A percentile compares a stretch with the other conserved stretches of the same genome.
Evolutionary conservation across 176 grass and related monocot genomes (phyloP).

Genomic region (Cenchrus fungigraminus): DNA sequence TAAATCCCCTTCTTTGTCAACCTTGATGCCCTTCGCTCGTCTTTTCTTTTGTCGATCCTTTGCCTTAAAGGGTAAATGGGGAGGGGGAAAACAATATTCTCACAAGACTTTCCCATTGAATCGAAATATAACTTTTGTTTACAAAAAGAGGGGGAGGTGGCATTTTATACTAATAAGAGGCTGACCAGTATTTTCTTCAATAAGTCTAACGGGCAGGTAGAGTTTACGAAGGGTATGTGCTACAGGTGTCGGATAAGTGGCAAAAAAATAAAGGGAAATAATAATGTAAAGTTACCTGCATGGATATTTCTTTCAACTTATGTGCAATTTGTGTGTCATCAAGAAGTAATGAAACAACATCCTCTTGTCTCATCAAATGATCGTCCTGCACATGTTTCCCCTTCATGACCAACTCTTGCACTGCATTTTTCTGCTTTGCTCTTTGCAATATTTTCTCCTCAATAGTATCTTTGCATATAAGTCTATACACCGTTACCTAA

Average conservation of each 20-base stretch:
- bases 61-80: conserved; percentile 55
- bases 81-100: neutral
- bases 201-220: neutral
- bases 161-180: neutral
- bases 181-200: neutral
- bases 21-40: conserved; percentile 80
- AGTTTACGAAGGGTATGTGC: neutral
- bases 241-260: conserved; percentile 1
- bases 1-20: conserved; percentile 89
- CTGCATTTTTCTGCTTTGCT: conserved; percentile 96
- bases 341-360: conserved; percentile 95
- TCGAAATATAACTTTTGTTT: conserved; percentile 13
- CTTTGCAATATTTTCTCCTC: conserved; percentile 99
- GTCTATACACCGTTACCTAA: conserved; percentile 96
- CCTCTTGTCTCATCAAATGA: conserved; percentile 94
- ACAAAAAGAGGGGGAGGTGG: no score
- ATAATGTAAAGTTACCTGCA: conserved; percentile 63
- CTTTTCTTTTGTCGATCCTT: conserved; percentile 92
- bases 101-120: conserved; percentile 12
- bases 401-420: conserved; percentile 99
- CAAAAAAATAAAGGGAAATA: conserved; percentile 29
- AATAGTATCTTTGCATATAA: conserved; percentile 98
- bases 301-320: conserved; percentile 93
- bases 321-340: conserved; percentile 90
- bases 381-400: conserved; percentile 91